Conservation (phyloP, 805 yeast genomes). For the Wickerhamiella dianesei region DNA sequence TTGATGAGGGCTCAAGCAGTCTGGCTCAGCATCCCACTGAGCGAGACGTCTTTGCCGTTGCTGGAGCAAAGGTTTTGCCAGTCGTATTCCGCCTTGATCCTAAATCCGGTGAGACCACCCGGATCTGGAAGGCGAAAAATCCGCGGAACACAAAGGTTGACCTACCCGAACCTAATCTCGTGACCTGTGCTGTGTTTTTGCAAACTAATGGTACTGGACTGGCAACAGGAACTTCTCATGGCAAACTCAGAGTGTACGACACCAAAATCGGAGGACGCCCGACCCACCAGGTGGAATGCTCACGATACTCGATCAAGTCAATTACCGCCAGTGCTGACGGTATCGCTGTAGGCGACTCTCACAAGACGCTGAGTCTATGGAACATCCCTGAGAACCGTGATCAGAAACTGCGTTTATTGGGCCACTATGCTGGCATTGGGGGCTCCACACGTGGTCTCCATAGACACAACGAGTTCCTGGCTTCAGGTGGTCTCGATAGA, state of each 20-base stretch:
- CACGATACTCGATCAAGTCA: constrained; percentile 41
- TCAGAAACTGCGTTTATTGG: constrained; percentile 30
- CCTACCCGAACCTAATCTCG: constrained; percentile 72
- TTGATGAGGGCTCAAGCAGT: constrained; percentile 5
- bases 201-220: constrained; percentile 28
- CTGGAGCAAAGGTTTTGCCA: constrained; percentile 75
- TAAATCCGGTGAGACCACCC: constrained; percentile 19
- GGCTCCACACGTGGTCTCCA: constrained; percentile 45
- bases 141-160: constrained; percentile 71
- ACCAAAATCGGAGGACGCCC: constrained; percentile 61
- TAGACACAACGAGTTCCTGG: constrained; percentile 29
- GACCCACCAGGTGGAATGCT: constrained; percentile 36
- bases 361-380: constrained; percentile 40
- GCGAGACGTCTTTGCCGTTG: constrained; percentile 52
- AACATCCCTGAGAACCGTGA: constrained; percentile 16
- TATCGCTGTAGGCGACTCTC: constrained; percentile 61
- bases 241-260: constrained; percentile 64
- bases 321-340: constrained; percentile 29
- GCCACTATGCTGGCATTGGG: constrained; percentile 64
- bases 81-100: constrained; percentile 30
- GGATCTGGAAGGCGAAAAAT: constrained; percentile 60
- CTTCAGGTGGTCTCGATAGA: constrained; percentile 78
- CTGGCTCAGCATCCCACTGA: constrained; percentile 31
- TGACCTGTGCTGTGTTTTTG: constrained; percentile 42
- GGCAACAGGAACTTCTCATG: constrained; percentile 57